phyloP scores from a whole-genome alignment of 352 stramenopile species.

The Pythium biforme region DNA sequence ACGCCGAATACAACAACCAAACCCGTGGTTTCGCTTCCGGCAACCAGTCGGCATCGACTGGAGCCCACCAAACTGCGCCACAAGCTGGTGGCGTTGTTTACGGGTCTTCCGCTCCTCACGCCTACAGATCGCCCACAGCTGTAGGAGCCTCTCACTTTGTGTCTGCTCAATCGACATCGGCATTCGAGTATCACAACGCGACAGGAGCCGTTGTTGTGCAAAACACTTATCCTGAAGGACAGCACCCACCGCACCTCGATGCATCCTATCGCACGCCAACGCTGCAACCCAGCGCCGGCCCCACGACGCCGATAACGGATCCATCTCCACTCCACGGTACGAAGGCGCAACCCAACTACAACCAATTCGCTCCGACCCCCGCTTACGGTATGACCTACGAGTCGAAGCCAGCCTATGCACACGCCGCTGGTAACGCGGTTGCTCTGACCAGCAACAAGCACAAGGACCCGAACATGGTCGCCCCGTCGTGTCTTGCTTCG shows the following conservation, averaged over 20 bases:
- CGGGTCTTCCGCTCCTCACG: neutral
- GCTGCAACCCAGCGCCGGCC: neutral
- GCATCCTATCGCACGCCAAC: conserved; percentile 18
- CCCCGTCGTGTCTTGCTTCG: conserved; percentile 69
- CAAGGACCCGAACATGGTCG: conserved; percentile 77
- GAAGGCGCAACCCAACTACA: conserved; percentile 15
- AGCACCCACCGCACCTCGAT: neutral
- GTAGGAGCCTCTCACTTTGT: neutral
- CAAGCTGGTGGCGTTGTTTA: neutral
- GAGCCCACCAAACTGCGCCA: neutral
- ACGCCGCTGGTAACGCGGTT: neutral
- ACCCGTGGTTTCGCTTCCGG: neutral
- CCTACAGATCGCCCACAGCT: conserved; percentile 2
- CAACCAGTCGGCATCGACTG: neutral
- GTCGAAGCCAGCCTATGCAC: conserved; percentile 11
- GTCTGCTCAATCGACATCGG: neutral
- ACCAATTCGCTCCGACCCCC: conserved; percentile 7
- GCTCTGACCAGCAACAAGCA: conserved; percentile 60
- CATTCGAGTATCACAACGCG: neutral
- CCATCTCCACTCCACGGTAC: neutral
- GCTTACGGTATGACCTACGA: conserved; percentile 7
- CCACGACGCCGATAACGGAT: neutral
- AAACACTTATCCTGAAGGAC: neutral
- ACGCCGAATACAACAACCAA: conserved; percentile 1
- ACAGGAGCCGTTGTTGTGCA: neutral